Evolutionary conservation across 352 stramenopile genomes (phyloP).

Genomic region (Phytophthora fragariae): DNA sequence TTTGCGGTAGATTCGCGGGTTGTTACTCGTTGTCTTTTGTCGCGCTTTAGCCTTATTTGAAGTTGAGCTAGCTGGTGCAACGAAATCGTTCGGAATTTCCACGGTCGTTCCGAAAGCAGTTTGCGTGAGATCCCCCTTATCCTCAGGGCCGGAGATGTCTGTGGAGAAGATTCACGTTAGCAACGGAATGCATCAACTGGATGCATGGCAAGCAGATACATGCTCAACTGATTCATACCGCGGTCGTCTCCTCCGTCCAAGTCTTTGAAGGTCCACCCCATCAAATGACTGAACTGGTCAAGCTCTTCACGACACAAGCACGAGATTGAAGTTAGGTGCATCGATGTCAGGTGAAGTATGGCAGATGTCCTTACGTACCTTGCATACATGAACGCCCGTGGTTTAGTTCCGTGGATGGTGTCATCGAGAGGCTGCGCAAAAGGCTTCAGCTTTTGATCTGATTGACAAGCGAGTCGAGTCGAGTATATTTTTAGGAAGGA

Average conservation of each 20-base stretch:
- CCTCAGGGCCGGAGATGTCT: constrained; percentile 12
- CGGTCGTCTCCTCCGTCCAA: constrained; percentile 15
- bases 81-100: constrained; percentile 54
- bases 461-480: not conserved
- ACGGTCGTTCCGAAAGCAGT: constrained; percentile 49
- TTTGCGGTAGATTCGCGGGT: constrained; percentile 45
- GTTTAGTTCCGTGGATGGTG: constrained; percentile 22
- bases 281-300: constrained; percentile 59
- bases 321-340: not conserved
- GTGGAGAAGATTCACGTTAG: not conserved
- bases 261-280: constrained; percentile 70
- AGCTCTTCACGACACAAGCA: constrained; percentile 47
- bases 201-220: not conserved
- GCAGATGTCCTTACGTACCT: constrained; percentile 15
- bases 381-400: constrained; percentile 31
- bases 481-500: constrained; percentile 1
- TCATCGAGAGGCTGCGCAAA: constrained; percentile 6
- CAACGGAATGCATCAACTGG: not conserved
- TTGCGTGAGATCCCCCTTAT: constrained; percentile 34
- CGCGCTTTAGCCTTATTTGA: constrained; percentile 1
- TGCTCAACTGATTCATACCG: constrained; percentile 21
- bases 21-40: constrained; percentile 12
- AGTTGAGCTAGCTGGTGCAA: constrained; percentile 31
- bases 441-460: not conserved
- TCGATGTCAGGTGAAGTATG: not conserved